Evolutionary conservation across 2,329 filamentous ascomycete genomes (phyloP).

Genomic region (Aspergillus transmontanensis): DNA sequence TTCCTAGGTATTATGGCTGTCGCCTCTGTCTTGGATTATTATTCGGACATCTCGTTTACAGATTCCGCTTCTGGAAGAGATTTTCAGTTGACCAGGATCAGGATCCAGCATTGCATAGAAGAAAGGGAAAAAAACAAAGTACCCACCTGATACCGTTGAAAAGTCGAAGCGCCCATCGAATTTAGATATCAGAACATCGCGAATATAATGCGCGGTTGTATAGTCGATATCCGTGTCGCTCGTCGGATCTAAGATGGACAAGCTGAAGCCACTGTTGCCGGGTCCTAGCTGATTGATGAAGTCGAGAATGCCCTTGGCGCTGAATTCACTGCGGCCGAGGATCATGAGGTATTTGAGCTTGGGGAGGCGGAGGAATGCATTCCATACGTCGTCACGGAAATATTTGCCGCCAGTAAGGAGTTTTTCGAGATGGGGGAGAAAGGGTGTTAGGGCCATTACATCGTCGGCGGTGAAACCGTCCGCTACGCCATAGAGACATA

Average conservation of each 20-base stretch:
- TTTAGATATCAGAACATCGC: constrained; percentile 21
- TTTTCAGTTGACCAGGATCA: not conserved
- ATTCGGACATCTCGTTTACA: not conserved
- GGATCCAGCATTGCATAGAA: not conserved
- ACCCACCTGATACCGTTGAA: constrained; percentile 21
- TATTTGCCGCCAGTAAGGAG: constrained; percentile 36
- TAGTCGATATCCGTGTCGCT: constrained; percentile 26
- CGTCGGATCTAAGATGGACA: constrained; percentile 32
- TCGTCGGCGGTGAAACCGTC: constrained; percentile 35
- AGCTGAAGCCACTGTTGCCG: constrained; percentile 31
- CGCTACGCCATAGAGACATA: constrained; percentile 38
- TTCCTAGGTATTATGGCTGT: no score
- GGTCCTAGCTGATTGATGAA: constrained; percentile 33
- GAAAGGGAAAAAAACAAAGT: not conserved
- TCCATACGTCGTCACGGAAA: constrained; percentile 31
- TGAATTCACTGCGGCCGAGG: constrained; percentile 38
- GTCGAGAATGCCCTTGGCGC: constrained; percentile 31
- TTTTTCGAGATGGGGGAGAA: constrained; percentile 33
- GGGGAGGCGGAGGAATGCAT: constrained; percentile 28
- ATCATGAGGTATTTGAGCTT: constrained; percentile 33
- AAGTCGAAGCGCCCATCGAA: constrained; percentile 30
- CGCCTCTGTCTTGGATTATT: no score
- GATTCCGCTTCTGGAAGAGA: not conserved
- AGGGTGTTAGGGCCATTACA: constrained; percentile 29
- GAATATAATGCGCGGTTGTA: constrained; percentile 31